Base-by-base conservation (phyloP, 2,329 filamentous ascomycete species). In the Talaromyces amestolkiae region DNA sequence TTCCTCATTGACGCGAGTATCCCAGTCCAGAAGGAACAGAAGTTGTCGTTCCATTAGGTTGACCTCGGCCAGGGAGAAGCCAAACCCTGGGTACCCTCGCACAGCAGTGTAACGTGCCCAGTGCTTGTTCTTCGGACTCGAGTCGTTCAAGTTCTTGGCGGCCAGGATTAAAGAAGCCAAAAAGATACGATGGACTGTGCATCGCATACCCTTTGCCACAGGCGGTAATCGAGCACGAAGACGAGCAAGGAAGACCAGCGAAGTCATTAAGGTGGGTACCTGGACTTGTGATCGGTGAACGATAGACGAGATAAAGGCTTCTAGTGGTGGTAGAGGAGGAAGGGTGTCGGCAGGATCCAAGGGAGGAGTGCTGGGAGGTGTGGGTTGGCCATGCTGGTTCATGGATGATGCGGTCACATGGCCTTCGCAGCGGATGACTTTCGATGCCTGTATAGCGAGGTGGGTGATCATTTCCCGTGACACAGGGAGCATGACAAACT, bases 11-110 rank as follows among this genome's bases (percentile, higher is more conserved):
- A 99, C 93, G 70, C 91, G 87, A 67, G 97, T 87, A 71, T 99
- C 92, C 92, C 93, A 99, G 76, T 97, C 91, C 54, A 99, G 85
- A 51, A 99, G 86, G 83, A 92, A 95, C 61, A 99, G 89, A 35
- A 99, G 86, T 81, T 99, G 95, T 86, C 96, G 96, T 86, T 99
- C 95, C 95, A 99, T 99, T 68, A 98, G 85, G 83, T 99, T 99
- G 73, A 99, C 95, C 81, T 99, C 95, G 41, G 92, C 95, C 71
- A 93, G 86, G 73, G 89, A 94, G 84, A 99, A 98, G 72, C 93
- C 91, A 74, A 98, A 99, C 74, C 84, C 87, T 11, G 88, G 87
- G 77, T 84, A 90, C 63, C 86, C 87, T 68, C 84, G 85, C 71
- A 97, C 89, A 73, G 89, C 82, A 67, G 91, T 96, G 84, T 98